Percentiles rank a stretch among this genome's conserved stretches.
Conservation (phyloP, 208 protist genomes). For the Porcisia deanei region DNA sequence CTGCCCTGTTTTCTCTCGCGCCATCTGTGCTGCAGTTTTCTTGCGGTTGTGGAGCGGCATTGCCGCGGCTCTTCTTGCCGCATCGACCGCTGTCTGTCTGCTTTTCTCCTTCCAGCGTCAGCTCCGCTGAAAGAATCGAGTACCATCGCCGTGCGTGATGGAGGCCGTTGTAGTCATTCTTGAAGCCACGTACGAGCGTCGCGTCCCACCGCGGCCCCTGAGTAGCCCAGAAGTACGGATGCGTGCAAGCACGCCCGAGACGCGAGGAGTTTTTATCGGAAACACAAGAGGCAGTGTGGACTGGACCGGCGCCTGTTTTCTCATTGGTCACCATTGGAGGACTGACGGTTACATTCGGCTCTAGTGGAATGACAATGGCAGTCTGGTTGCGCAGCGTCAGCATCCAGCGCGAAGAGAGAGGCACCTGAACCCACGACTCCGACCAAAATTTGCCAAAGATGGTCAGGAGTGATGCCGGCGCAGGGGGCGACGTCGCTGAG, state of each 20-base stretch:
- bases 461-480: conserved; percentile 12
- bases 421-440: conserved; percentile 46
- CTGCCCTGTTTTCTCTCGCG: neutral
- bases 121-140: conserved; percentile 45
- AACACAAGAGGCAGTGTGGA: neutral
- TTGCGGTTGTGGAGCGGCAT: neutral
- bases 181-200: conserved; percentile 56
- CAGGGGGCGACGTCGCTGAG: neutral
- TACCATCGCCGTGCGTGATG: conserved; percentile 65
- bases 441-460: conserved; percentile 43
- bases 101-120: conserved; percentile 17
- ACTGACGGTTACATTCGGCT: neutral
- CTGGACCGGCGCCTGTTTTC: neutral
- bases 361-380: conserved; percentile 32
- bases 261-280: neutral
- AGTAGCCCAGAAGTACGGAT: conserved; percentile 70
- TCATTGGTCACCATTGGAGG: neutral
- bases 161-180: conserved; percentile 46
- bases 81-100: conserved; percentile 3
- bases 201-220: conserved; percentile 60
- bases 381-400: conserved; percentile 55
- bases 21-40: neutral
- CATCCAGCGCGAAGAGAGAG: conserved; percentile 26
- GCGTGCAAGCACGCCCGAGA: conserved; percentile 2
- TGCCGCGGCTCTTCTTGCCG: neutral